A percentile compares a stretch with the other conserved stretches of the same genome.
phyloP scores from a whole-genome alignment of 257 asterid genomes.

The Salvia rosmarinus region DNA sequence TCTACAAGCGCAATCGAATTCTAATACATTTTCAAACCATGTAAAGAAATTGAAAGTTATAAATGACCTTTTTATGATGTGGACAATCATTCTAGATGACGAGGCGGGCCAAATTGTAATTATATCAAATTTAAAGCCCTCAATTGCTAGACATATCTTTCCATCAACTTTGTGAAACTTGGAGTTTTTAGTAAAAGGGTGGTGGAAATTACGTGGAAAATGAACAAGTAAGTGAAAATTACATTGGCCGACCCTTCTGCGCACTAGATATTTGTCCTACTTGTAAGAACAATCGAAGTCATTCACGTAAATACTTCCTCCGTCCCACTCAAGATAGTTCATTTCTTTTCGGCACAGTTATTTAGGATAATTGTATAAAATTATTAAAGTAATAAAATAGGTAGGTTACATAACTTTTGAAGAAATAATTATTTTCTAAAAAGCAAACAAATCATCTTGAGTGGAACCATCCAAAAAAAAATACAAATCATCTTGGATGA shows the following conservation, averaged over 20 bases:
- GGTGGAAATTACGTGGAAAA: slow-evolving; percentile 29
- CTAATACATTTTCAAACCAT: not conserved
- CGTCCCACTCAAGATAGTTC: no score
- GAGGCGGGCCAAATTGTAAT: not conserved
- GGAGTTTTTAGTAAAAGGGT: slow-evolving; percentile 1
- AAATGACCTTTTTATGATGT: slow-evolving; percentile 9
- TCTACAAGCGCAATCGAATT: not conserved
- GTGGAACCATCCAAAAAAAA: no score
- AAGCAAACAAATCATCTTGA: no score
- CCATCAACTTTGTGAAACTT: slow-evolving; percentile 20
- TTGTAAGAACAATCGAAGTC: slow-evolving; percentile 3
- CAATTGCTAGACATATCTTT: slow-evolving; percentile 4
- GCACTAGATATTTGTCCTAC: slow-evolving; percentile 36
- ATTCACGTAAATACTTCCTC: slow-evolving; percentile 37
- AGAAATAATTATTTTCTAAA: no score
- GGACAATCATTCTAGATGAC: not conserved
- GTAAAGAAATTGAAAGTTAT: not conserved
- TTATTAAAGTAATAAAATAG: no score
- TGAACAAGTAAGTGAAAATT: slow-evolving; percentile 23
- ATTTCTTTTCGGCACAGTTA: no score
- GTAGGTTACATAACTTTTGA: no score
- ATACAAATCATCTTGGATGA: no score
- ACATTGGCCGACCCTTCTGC: slow-evolving; percentile 30
- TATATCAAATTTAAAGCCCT: slow-evolving; percentile 5
- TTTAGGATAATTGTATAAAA: no score